These are phyloP conservation scores for Nicotiana sylvestris DNA, from an alignment of 257 asterid species.

Conservation along the genomic window DNA sequence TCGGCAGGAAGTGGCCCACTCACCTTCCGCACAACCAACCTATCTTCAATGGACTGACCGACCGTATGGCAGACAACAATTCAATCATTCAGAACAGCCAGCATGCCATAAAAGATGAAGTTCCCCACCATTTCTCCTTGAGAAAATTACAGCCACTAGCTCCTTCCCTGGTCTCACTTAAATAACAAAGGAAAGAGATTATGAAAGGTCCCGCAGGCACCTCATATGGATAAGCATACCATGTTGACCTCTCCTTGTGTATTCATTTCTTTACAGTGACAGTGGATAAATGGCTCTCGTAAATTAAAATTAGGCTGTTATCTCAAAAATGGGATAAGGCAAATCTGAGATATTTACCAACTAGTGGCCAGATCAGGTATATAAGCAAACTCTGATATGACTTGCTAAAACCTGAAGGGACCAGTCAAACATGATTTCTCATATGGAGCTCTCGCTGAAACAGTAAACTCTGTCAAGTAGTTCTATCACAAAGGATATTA, in stretches of 20 bases:
- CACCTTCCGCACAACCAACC: not conserved
- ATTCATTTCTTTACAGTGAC: not conserved
- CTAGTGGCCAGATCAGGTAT: not conserved
- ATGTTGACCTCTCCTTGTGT: not conserved
- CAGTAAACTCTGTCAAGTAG: conserved; percentile 1
- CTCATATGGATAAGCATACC: conserved; percentile 7
- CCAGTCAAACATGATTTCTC: not conserved
- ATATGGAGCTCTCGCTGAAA: not conserved
- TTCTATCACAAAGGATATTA: not conserved
- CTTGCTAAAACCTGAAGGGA: not conserved
- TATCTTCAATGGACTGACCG: not conserved
- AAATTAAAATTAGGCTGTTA: not conserved
- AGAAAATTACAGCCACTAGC: conserved; percentile 10
- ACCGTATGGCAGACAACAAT: conserved; percentile 10
- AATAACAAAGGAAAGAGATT: not conserved
- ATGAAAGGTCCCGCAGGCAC: not conserved
- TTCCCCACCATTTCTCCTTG: conserved; percentile 7
- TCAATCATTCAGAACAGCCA: conserved; percentile 5
- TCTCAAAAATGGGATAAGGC: too few species aligned
- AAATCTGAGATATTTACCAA: not conserved
- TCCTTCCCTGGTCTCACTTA: conserved; percentile 1
- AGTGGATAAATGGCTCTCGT: not conserved
- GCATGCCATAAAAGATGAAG: conserved; percentile 5
- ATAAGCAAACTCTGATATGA: not conserved
- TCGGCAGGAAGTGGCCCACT: not conserved